These are phyloP conservation scores for Sonneratia alba DNA, from an alignment of 345 rosid species.

Conservation along the genomic window DNA sequence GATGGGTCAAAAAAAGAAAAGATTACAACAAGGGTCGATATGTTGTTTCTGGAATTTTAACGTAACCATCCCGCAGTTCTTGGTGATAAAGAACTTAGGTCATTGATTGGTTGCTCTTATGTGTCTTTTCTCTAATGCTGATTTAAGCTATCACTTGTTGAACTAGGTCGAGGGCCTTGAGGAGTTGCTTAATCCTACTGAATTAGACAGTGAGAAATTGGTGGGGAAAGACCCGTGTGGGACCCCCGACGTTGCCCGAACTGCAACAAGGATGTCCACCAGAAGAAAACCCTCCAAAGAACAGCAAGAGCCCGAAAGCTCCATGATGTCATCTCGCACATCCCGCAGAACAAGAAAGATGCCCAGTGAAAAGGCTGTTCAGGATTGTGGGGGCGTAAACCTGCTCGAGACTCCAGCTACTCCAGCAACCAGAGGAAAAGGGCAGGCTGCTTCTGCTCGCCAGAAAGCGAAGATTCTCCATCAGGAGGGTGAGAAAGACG, in stretches of 20 bases:
- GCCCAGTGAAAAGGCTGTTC: slow-evolving; percentile 24
- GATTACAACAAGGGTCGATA: background rate
- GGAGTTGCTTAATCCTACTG: slow-evolving; percentile 35
- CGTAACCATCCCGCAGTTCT: too few species aligned
- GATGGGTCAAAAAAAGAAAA: background rate
- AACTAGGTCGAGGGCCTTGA: slow-evolving; percentile 75
- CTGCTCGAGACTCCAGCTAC: slow-evolving; percentile 25
- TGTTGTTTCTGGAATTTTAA: background rate
- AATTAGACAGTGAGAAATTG: slow-evolving; percentile 19
- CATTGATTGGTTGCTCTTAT: background rate
- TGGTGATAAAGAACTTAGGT: too few species aligned
- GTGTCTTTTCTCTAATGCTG: background rate
- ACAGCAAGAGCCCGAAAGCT: slow-evolving; percentile 14
- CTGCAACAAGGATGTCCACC: slow-evolving; percentile 40
- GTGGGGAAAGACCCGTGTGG: slow-evolving; percentile 27
- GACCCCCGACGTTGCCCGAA: slow-evolving; percentile 10
- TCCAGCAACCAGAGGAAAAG: slow-evolving; percentile 27
- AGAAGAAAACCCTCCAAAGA: slow-evolving; percentile 36
- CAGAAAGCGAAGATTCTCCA: slow-evolving; percentile 2
- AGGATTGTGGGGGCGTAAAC: slow-evolving; percentile 28
- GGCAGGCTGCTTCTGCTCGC: slow-evolving; percentile 22
- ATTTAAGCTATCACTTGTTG: background rate
- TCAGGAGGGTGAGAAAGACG: background rate
- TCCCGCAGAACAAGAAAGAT: slow-evolving; percentile 25
- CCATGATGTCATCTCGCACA: slow-evolving; percentile 30